phyloP scores from a whole-genome alignment of 2,329 filamentous ascomycete genomes.

The Onygenales sp. region DNA sequence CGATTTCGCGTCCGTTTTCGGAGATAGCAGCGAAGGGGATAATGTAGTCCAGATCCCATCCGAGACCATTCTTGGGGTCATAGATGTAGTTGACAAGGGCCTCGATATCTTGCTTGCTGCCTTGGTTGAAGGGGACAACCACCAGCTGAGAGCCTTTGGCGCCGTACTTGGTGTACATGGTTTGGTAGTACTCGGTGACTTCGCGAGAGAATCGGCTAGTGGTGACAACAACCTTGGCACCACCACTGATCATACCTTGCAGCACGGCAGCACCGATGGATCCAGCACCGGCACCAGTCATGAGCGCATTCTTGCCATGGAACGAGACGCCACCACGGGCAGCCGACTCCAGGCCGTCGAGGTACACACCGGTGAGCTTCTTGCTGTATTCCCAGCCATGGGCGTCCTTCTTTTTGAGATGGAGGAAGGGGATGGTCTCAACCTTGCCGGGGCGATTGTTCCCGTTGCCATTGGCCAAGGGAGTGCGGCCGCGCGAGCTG shows the following conservation, averaged over 20 bases:
- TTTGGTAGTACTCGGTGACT: slow-evolving; percentile 98
- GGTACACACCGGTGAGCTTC: slow-evolving; percentile 86
- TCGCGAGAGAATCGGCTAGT: slow-evolving; percentile 94
- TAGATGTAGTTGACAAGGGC: slow-evolving; percentile 94
- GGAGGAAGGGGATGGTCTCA: slow-evolving; percentile 94
- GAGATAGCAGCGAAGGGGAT: slow-evolving; percentile 96
- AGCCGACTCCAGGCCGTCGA: slow-evolving; percentile 83
- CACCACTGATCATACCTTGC: slow-evolving; percentile 90
- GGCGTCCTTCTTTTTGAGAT: slow-evolving; percentile 91
- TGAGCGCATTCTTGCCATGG: slow-evolving; percentile 88
- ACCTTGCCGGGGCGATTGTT: slow-evolving; percentile 58
- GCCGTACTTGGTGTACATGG: slow-evolving; percentile 93
- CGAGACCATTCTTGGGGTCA: slow-evolving; percentile 87
- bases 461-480: neutral
- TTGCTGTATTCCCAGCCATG: slow-evolving; percentile 99
- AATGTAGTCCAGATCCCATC: slow-evolving; percentile 95
- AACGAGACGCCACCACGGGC: slow-evolving; percentile 83
- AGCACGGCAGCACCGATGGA: slow-evolving; percentile 97
- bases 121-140: slow-evolving; percentile 97
- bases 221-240: slow-evolving; percentile 92
- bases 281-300: slow-evolving; percentile 96
- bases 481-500: slow-evolving; percentile 21
- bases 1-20: slow-evolving; percentile 95
- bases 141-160: slow-evolving; percentile 92
- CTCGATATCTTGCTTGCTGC: slow-evolving; percentile 95